Base-by-base conservation (phyloP, 306 rosid species). In the Vigna trinervia region DNA sequence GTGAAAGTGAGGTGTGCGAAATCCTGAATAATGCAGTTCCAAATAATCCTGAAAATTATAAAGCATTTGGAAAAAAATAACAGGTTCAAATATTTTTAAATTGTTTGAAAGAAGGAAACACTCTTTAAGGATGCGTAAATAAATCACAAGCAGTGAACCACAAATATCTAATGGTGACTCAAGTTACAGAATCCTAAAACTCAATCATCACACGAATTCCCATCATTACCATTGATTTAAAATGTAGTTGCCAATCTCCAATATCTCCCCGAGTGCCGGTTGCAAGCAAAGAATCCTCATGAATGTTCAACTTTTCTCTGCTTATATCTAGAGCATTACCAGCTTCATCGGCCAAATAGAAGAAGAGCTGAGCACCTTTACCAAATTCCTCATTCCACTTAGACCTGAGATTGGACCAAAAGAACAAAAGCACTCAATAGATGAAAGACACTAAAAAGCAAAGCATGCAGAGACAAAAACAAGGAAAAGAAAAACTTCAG, bases 231-330 rank as follows among this genome's bases (percentile, higher is more conserved):
- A 1, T 88, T 77, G 99, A 90, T 82, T 92, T 92, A 57, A 95
- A 75, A 87, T 95, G 97, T 51, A 95, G 90, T 88, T 95, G 90
- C 99, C 99, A 95, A 86, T 71, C 84, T 86, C 98, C 99, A 85
- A 92, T 63, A 51, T 92, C 99, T 20, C 23, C 45, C 82, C 88
- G 91, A 64, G 97, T 88, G 81, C 99, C 97, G 50, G 91, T 89
- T 32, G 96, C 85, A 34, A 95, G 90, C 66, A 88, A 85, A 68
- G 97, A 85, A 88, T 77, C 82, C 73, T 80, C 86, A 26, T 53
- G 86, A 64, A 43, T 60, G 73, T 85, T 85, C 73, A 90, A 77
- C 38, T 80, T 71, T 72, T 88, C 91, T 79, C 86, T 50, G 65
- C 83, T 79, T 78, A 91, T 58, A 80, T 83, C 84, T 69, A 92